These are phyloP conservation scores for Mortierella sp. DNA, from an alignment of 371 early-diverging fungal genomes.

Conservation along the genomic window DNA sequence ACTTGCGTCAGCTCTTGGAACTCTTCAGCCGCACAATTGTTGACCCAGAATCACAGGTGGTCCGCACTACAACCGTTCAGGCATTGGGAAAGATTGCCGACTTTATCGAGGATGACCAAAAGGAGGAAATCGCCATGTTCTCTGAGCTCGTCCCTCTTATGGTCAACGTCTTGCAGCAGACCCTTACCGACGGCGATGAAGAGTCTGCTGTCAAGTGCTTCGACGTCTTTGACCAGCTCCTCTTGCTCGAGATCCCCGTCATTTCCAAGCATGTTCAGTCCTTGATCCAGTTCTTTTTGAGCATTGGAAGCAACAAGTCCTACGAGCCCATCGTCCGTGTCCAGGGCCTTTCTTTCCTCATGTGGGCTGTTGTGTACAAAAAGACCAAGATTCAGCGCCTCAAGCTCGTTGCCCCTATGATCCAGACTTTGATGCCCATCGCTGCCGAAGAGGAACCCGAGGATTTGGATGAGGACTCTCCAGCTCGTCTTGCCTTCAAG, in stretches of 20 bases:
- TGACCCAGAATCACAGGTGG: constrained; percentile 87
- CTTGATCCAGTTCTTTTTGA: constrained; percentile 84
- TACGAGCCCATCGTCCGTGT: constrained; percentile 80
- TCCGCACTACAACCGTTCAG: constrained; percentile 84
- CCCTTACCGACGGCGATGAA: constrained; percentile 78
- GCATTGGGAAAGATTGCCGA: constrained; percentile 91
- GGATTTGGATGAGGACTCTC: constrained; percentile 88
- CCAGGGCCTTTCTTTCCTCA: constrained; percentile 86
- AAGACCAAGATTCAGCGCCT: constrained; percentile 85
- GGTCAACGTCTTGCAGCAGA: constrained; percentile 85
- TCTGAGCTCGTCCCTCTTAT: constrained; percentile 84
- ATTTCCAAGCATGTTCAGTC: constrained; percentile 82
- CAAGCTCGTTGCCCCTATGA: constrained; percentile 81
- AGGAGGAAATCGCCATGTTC: constrained; percentile 78
- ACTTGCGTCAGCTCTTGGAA: constrained; percentile 75
- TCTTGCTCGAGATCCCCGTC: constrained; percentile 85
- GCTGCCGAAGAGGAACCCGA: constrained; percentile 88
- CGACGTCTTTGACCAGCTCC: constrained; percentile 85
- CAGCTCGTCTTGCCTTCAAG: constrained; percentile 79
- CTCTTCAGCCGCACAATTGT: constrained; percentile 80
- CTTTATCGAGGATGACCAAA: constrained; percentile 80
- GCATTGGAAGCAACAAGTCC: constrained; percentile 75
- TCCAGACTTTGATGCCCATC: constrained; percentile 86
- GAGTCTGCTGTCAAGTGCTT: constrained; percentile 82
- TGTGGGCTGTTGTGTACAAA: constrained; percentile 87